Evolutionary conservation across 192 early-diverging fungal genomes (phyloP), one percentile per base, ranked within the genome.

Genomic region (Umbelopsis sp.): DNA sequence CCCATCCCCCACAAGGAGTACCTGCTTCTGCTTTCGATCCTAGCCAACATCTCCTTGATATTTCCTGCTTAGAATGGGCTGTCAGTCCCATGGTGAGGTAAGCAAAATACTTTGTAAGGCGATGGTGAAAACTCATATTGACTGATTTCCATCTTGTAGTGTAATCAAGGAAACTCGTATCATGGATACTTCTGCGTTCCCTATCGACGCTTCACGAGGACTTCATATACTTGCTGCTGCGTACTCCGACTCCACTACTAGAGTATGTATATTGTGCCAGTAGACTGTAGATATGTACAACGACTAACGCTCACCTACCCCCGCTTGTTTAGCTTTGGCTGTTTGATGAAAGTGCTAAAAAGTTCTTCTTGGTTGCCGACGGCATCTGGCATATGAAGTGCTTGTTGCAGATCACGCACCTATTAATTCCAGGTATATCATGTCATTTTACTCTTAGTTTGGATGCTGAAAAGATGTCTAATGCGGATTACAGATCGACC

Each of bases 231-330:
- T 93, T 23, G 88, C 85, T 9, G 85, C 91, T 6, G 92, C 82
- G 0, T 92, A 90, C 70, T 95, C 94, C 0, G 93, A 96, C 74
- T 80, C 87, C 0, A 83, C 84, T 13, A 71, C 92, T 15, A 58
- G 86, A 20, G 80, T 81, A 81, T 51, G 70, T 73, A 37, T 23
- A 20, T 18, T 64, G 49, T 4, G 37, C 20, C 8, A 69, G 27
- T 30, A 30, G 27, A 30, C 27, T 30, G 1, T 30, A 30, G 27
- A 30, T 30, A 30, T 30, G 3, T 30, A 30, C n/a, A 30, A 12
- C 3, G 53, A 21, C 41, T n/a, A 35, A 27, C 18, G 10, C 0
- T 46, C 21, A 11, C 22, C 37, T 45, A 46, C 45, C 3, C 3
- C 22, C 44, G 27, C 41, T 53, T 41, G 67, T 68, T 15, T 75